These are phyloP conservation scores for Gonium pectorale DNA, from an alignment of 139 green algal species.

Conservation along the genomic window DNA sequence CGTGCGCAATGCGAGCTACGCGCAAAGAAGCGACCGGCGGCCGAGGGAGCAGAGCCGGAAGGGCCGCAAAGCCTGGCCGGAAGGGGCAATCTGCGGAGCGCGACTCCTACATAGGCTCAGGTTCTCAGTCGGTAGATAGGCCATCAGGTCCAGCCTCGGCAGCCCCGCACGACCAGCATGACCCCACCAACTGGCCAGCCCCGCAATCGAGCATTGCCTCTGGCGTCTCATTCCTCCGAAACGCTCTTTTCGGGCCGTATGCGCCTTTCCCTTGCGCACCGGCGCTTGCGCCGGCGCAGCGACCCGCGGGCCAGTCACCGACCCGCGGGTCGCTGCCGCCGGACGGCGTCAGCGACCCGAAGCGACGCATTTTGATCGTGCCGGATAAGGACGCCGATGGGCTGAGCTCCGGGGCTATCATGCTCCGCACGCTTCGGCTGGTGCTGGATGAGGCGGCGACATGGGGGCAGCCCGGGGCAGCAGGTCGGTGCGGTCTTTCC, in stretches of 20 bases:
- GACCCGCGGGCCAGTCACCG: background rate
- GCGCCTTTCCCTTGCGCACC: background rate
- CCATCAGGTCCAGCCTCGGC: too few species aligned
- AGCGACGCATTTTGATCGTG: constrained; percentile 10
- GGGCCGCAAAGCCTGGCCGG: too few species aligned
- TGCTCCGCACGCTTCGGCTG: background rate
- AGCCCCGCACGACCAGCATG: too few species aligned
- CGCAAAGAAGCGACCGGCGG: too few species aligned
- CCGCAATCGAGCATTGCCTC: background rate
- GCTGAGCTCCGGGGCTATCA: background rate
- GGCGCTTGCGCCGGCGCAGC: background rate
- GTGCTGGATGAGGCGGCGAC: background rate
- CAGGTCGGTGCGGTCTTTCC: too few species aligned
- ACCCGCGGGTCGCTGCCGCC: background rate
- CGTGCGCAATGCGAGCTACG: too few species aligned
- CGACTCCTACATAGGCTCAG: too few species aligned
- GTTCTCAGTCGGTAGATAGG: too few species aligned
- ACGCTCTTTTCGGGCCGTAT: background rate
- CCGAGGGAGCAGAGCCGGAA: too few species aligned
- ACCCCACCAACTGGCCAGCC: constrained; percentile 8
- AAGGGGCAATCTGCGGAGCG: too few species aligned
- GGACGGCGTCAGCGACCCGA: too few species aligned
- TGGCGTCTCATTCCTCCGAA: background rate
- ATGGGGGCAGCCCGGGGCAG: background rate
- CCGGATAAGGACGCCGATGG: constrained; percentile 22